Conservation (phyloP, 2,329 filamentous ascomycete genomes). For the Xenosphaeropsis pyriputrescens region DNA sequence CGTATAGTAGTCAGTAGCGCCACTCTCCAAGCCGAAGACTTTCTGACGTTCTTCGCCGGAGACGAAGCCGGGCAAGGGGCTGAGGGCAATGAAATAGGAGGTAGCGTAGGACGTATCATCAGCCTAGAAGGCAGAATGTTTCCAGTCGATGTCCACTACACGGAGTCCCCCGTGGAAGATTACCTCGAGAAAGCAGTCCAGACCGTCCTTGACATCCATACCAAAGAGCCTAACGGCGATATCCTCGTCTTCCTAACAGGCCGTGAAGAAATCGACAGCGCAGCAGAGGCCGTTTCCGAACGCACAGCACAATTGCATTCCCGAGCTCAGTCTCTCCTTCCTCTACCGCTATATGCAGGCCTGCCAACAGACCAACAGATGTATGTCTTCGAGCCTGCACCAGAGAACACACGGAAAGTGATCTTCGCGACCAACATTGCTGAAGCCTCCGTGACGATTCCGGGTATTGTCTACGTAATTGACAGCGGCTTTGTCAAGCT, state of each 20-base stretch:
- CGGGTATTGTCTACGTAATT: conserved; percentile 80
- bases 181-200: conserved; percentile 75
- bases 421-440: conserved; percentile 93
- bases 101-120: conserved; percentile 49
- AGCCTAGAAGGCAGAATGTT: conserved; percentile 79
- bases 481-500: conserved; percentile 88
- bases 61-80: conserved; percentile 15
- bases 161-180: conserved; percentile 65
- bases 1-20: conserved; percentile 87
- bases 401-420: conserved; percentile 74
- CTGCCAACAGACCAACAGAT: conserved; percentile 85
- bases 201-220: conserved; percentile 79
- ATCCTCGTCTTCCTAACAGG: conserved; percentile 87
- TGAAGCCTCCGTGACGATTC: conserved; percentile 89
- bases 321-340: conserved; percentile 42
- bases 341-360: conserved; percentile 78
- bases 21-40: conserved; percentile 79
- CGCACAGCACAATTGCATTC: conserved; percentile 48
- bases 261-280: conserved; percentile 78
- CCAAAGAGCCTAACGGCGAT: conserved; percentile 66
- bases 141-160: conserved; percentile 75
- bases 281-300: conserved; percentile 67
- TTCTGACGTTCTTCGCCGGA: conserved; percentile 59
- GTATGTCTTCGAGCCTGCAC: conserved; percentile 78
- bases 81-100: conserved; percentile 11